Evolutionary conservation across 2,329 filamentous ascomycete species (phyloP), one percentile per base, ranked within the genome.

Genomic region (Xylaria sp.): DNA sequence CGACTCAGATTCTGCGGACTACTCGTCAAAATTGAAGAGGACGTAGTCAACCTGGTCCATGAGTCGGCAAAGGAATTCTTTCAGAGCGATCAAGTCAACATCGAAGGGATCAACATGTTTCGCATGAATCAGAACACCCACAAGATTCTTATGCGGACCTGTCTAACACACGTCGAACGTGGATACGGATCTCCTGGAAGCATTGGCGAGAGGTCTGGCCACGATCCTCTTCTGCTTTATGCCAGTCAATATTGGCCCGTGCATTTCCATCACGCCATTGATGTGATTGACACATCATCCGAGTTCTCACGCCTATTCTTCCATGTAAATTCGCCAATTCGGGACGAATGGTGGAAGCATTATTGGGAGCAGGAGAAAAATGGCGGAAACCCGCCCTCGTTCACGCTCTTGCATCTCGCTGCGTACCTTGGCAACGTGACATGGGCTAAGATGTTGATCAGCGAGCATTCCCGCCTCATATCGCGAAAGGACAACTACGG

Each of bases 391-490:
- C 49, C 49, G 20, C 49, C 49, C 5, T 45, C 49, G 6, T 57
- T 57, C 36, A 57, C 61, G 33, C 61, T 63, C 44, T 50, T 63
- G 53, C 61, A 57, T 31, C 61, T 63, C 51, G 61, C 61, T 39
- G 61, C 61, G 25, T 63, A 63, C 61, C 17, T 63, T 56, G 31
- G 61, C 44, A 57, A 42, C 11, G 17, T 57, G 13, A 1, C 61
- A 6, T 57, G 53, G 61, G 61, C 61, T 31, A 56, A 50, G 44
- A 42, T 57, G 31, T 54, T 63, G 29, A 15, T 63, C 17, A n/a
- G 22, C 13, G 9, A 63, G 47, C 47, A 54, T 50, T 0, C 33
- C 50, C 59, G 59, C 39, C 20, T 45, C 22, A 31, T 22, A 1
- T 63, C 51, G 42, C 61, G 61, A 57, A 63, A 63, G 31, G 59